Conservation (phyloP, 2,329 filamentous ascomycete species). For the Xylariaceae sp. region DNA sequence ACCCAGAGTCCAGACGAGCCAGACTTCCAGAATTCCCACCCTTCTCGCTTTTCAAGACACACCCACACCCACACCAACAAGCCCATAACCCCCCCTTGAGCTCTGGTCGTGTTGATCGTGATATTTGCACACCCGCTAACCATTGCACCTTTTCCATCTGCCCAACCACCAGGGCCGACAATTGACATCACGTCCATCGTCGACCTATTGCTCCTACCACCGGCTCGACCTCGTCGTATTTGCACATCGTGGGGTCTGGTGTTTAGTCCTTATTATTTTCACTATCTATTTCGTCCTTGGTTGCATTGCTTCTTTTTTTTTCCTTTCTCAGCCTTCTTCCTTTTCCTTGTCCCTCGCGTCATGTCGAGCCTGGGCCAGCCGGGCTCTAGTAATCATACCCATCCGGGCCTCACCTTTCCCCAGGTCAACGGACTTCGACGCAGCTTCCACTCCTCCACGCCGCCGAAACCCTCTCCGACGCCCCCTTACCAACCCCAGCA, state of each 20-base stretch:
- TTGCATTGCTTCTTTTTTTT: conserved; percentile 24
- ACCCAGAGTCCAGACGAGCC: conserved; percentile 10
- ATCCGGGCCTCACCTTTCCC: conserved; percentile 59
- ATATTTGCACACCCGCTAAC: conserved; percentile 43
- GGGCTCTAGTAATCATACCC: conserved; percentile 54
- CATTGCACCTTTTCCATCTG: conserved; percentile 33
- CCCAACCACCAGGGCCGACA: conserved; percentile 38
- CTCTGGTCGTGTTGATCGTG: conserved; percentile 39
- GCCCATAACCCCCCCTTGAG: conserved; percentile 33
- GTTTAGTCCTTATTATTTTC: conserved; percentile 28
- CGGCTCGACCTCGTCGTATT: conserved; percentile 32
- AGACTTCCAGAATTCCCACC: conserved; percentile 34
- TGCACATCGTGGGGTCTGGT: conserved; percentile 28
- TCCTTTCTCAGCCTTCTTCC: conserved; percentile 9
- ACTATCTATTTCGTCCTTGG: conserved; percentile 8
- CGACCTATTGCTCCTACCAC: conserved; percentile 31
- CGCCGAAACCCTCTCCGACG: conserved; percentile 61
- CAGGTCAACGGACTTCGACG: conserved; percentile 57
- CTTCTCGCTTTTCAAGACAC: conserved; percentile 39
- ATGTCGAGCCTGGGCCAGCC: conserved; percentile 58
- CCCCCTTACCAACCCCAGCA: conserved; percentile 60
- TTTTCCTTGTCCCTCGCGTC: conserved; percentile 29
- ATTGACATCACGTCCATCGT: conserved; percentile 42
- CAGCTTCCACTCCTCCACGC: conserved; percentile 54
- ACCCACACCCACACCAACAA: conserved; percentile 36